A percentile compares a stretch with the other conserved stretches of the same genome.
Conservation (phyloP, 306 rosid species). For the Acacia confusa region DNA sequence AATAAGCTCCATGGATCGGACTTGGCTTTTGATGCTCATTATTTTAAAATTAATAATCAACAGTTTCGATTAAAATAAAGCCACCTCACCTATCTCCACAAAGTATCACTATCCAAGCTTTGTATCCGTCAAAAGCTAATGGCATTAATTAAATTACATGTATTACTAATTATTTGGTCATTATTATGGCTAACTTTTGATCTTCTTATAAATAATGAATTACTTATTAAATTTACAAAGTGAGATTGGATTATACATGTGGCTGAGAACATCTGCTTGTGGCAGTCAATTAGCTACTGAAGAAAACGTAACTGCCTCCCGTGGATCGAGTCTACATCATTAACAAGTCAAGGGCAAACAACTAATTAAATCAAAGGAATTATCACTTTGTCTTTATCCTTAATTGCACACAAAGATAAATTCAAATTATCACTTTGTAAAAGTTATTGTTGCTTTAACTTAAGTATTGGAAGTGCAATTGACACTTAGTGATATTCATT, state of each 20-base stretch:
- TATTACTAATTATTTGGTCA: conserved; percentile 11
- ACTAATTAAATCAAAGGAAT: too few species aligned
- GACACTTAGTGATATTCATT: too few species aligned
- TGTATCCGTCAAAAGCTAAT: conserved; percentile 31
- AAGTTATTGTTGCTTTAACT: too few species aligned
- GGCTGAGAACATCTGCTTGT: conserved; percentile 38
- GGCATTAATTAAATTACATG: conserved; percentile 26
- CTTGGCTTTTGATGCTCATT: not conserved
- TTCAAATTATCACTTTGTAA: too few species aligned
- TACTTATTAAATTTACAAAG: conserved; percentile 28
- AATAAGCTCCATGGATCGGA: not conserved
- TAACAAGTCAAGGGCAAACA: not conserved
- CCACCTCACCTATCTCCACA: conserved; percentile 41
- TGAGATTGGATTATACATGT: conserved; percentile 29
- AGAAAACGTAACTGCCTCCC: conserved; percentile 27
- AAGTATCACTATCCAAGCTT: conserved; percentile 27
- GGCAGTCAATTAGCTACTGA: conserved; percentile 27
- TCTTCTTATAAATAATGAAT: conserved; percentile 29
- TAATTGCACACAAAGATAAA: too few species aligned
- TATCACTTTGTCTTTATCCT: too few species aligned
- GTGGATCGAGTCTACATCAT: not conserved
- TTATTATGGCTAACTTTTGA: not conserved
- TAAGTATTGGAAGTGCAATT: too few species aligned
- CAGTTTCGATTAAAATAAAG: conserved; percentile 34
- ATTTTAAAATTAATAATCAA: not conserved